A percentile compares a stretch with the other conserved stretches of the same genome.
phyloP scores from a whole-genome alignment of 2,329 filamentous ascomycete species.

The Trichoderma oligosporum region DNA sequence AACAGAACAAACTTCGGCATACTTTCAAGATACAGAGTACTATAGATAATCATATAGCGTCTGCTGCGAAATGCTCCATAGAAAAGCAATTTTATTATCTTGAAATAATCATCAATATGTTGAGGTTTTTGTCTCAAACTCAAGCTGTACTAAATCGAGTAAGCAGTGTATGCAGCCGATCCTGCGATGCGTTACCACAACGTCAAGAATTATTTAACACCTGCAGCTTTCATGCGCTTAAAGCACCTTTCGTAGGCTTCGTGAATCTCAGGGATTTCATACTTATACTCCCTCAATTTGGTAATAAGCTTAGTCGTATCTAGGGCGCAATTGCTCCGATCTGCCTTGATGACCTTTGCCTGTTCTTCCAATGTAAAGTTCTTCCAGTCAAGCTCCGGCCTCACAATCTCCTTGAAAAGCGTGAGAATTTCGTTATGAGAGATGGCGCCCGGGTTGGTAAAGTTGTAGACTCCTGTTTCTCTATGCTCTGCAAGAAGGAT shows the following conservation, averaged over 20 bases:
- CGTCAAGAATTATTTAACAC: not conserved
- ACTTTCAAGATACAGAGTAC: too few relatives aligned
- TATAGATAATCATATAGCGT: too few relatives aligned
- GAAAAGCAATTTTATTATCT: too few relatives aligned
- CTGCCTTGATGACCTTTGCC: constrained; percentile 63
- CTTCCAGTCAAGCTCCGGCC: constrained; percentile 58
- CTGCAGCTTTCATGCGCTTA: constrained; percentile 55
- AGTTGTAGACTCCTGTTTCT: constrained; percentile 64
- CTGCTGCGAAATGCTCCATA: too few relatives aligned
- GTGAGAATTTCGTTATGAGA: constrained; percentile 66
- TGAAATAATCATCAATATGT: too few relatives aligned
- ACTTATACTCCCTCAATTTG: constrained; percentile 58
- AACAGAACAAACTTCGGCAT: too few relatives aligned
- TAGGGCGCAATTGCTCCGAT: constrained; percentile 62
- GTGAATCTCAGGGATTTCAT: constrained; percentile 58
- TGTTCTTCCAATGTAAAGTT: constrained; percentile 66
- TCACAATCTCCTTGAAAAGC: constrained; percentile 60
- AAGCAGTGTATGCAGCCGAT: not conserved
- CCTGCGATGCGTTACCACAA: not conserved
- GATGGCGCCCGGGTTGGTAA: constrained; percentile 67
- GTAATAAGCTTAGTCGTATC: constrained; percentile 58
- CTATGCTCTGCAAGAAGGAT: constrained; percentile 57
- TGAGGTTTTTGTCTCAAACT: too few relatives aligned
- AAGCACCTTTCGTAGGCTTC: constrained; percentile 60
- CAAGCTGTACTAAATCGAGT: too few relatives aligned